Evolutionary conservation across 2,329 filamentous ascomycete genomes (phyloP).

Genomic region (Furcasterigmium furcatum): DNA sequence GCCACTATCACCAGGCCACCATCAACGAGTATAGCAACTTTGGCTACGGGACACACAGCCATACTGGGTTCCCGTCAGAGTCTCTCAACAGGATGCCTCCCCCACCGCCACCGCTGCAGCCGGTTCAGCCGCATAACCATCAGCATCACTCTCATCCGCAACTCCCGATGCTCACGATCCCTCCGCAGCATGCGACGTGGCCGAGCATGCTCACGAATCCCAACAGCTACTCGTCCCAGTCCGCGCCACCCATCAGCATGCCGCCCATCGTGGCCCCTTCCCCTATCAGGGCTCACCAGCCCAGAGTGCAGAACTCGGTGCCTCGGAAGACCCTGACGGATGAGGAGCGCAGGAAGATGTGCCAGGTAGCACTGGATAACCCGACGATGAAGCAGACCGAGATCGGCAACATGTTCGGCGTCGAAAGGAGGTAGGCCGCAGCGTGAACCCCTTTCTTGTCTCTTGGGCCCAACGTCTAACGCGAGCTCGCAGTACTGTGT

Average conservation of each 20-base stretch:
- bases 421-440: constrained; percentile 85
- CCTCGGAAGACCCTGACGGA: constrained; percentile 87
- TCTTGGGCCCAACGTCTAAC: constrained; percentile 18
- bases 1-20: constrained; percentile 64
- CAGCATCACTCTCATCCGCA: constrained; percentile 44
- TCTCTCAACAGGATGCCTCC: constrained; percentile 52
- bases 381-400: constrained; percentile 92
- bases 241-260: constrained; percentile 56
- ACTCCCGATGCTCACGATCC: constrained; percentile 70
- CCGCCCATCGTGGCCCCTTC: constrained; percentile 51
- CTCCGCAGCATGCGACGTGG: constrained; percentile 61
- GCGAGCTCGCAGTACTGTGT: constrained; percentile 74
- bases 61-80: constrained; percentile 45
- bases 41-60: constrained; percentile 52
- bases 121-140: constrained; percentile 34
- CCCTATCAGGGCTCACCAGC: constrained; percentile 46
- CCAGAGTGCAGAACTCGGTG: constrained; percentile 49
- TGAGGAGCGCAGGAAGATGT: constrained; percentile 88
- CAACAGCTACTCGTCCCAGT: constrained; percentile 58
- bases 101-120: constrained; percentile 49
- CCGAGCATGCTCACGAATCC: constrained; percentile 80
- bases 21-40: constrained; percentile 65
- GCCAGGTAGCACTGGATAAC: constrained; percentile 86
- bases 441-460: background rate
- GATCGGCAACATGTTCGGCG: constrained; percentile 92